Conservation (phyloP, 208 protist species). For the Tritrichomonas musculus region DNA sequence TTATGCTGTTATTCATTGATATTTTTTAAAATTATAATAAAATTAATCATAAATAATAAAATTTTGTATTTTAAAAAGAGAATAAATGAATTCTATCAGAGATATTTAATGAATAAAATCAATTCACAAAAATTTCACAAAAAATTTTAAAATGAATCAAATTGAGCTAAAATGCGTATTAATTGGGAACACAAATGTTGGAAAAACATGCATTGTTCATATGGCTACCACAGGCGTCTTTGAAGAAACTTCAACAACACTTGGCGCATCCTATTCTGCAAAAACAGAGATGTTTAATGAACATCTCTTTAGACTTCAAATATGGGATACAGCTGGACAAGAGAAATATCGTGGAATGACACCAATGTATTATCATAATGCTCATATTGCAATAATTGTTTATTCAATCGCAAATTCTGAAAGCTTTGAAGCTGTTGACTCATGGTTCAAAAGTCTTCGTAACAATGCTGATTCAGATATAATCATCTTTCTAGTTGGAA, state of each 20-base stretch:
- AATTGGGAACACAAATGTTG: not conserved
- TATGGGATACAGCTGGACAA: constrained; percentile 35
- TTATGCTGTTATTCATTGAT: too few species aligned
- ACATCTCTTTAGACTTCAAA: not conserved
- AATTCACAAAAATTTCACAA: too few species aligned
- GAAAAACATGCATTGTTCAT: not conserved
- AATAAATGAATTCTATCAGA: too few species aligned
- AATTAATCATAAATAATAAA: too few species aligned
- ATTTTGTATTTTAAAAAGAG: too few species aligned
- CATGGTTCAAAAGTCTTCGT: not conserved
- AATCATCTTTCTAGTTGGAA: not conserved
- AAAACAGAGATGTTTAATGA: not conserved
- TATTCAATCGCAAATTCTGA: not conserved
- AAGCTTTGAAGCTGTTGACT: not conserved
- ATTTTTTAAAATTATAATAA: too few species aligned
- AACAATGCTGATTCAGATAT: not conserved
- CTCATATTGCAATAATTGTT: not conserved
- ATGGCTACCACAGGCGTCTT: not conserved
- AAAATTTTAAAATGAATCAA: too few species aligned
- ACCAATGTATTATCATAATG: constrained; percentile 1
- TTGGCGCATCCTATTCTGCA: not conserved
- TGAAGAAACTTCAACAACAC: not conserved
- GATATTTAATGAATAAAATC: too few species aligned
- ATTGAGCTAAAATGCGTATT: not conserved
- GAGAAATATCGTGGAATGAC: constrained; percentile 3